These are phyloP conservation scores for Cryptococcus sp. DNA, from an alignment of 1,284 basidiomycete species.

Conservation along the genomic window DNA sequence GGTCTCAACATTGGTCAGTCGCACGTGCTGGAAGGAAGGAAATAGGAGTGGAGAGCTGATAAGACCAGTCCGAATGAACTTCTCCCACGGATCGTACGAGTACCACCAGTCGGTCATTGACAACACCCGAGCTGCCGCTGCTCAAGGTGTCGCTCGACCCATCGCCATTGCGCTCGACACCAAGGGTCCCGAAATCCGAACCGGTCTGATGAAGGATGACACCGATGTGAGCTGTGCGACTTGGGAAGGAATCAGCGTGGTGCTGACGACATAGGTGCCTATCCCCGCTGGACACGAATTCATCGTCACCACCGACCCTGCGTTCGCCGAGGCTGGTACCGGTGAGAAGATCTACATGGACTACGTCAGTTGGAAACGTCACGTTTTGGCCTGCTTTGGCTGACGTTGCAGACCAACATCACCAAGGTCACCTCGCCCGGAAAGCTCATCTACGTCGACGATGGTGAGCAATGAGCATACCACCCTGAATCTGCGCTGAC, in stretches of 20 bases:
- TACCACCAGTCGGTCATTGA: slow-evolving; percentile 97
- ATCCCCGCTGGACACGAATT: slow-evolving; percentile 93
- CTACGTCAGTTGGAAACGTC: slow-evolving; percentile 58
- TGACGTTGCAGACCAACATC: slow-evolving; percentile 65
- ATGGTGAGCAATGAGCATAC: slow-evolving; percentile 57
- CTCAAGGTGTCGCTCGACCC: slow-evolving; percentile 70
- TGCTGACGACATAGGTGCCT: slow-evolving; percentile 55
- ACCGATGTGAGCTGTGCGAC: slow-evolving; percentile 62
- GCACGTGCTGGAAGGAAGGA: neutral
- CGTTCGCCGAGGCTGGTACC: slow-evolving; percentile 72
- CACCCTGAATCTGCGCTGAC: neutral
- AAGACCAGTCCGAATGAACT: slow-evolving; percentile 87
- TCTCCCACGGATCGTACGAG: slow-evolving; percentile 92
- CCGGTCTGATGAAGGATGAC: slow-evolving; percentile 83
- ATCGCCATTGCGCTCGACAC: slow-evolving; percentile 98
- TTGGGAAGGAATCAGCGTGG: neutral
- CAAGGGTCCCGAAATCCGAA: slow-evolving; percentile 99
- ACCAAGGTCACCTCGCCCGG: slow-evolving; percentile 92
- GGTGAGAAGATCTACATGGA: slow-evolving; percentile 83
- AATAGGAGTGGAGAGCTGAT: too few species aligned
- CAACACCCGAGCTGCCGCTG: slow-evolving; percentile 81
- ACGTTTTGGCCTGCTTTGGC: neutral
- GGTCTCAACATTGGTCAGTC: slow-evolving; percentile 89
- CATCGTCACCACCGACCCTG: slow-evolving; percentile 76
- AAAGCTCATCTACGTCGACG: slow-evolving; percentile 95